Evolutionary conservation across 441 rosid species (phyloP), one percentile per base, ranked within the genome.

Genomic region (Gossypium schwendimanii): DNA sequence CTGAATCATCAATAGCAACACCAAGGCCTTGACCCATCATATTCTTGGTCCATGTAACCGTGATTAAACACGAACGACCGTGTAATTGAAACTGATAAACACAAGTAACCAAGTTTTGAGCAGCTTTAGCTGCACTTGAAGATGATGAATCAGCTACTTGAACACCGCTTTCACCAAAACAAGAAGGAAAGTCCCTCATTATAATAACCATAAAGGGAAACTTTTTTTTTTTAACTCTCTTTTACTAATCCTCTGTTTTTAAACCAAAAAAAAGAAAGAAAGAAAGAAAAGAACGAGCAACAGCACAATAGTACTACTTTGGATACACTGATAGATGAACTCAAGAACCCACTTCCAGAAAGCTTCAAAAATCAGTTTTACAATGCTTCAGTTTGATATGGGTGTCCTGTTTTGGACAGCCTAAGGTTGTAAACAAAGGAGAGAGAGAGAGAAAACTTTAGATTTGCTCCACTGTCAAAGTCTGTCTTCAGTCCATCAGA

Each of bases 151-250:
- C 94, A 54, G 95, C 94, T 33, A 91, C 88, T 76, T 94, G 98
- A 65, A 91, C 95, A 57, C 96, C 96, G 75, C 82, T 91, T 80
- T 94, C 98, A 74, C 96, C 93, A 68, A 91, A 94, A 84, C 97
- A 94, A 83, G 98, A 94, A 75, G 95, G 96, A 79, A 94, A 91
- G 76, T 94, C 97, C 86, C 86, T 91, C 96, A 94, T 91, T 72
- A n/a, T 80, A 59, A 71, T 70, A 36, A 69, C 55, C 39, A 39
- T 10, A 4, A 49, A 60, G 21, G 4, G 45, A 24, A 49, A 50
- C 26, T 8, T 28, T 50, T n/a, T 64, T 41, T 15, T 50, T n/a
- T 33, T n/a, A 6, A 33, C 9, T 5, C 36, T 28, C 36, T 65
- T 45, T 23, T 23, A 6, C 55, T 23, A 45, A 23, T n/a, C 55